These are phyloP conservation scores for Candida mattraensis DNA, from an alignment of 805 yeast genomes.

Conservation along the genomic window DNA sequence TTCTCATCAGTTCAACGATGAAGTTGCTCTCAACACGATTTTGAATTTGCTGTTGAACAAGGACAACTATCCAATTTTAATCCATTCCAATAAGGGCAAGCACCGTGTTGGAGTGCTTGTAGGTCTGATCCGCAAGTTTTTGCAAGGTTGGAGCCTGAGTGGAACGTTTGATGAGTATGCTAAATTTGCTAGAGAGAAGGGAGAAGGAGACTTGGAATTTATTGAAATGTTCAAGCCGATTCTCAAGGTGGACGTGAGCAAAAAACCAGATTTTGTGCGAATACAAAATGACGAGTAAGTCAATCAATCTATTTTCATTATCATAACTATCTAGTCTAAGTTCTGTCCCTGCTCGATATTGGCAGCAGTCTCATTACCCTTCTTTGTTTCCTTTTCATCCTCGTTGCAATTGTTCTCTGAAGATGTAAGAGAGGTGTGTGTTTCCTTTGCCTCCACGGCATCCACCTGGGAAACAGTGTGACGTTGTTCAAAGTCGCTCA, in stretches of 20 bases:
- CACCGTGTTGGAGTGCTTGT: conserved; percentile 92
- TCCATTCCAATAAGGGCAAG: conserved; percentile 97
- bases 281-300: too few species aligned
- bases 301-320: neutral
- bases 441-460: neutral
- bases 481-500: conserved; percentile 12
- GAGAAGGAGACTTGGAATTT: conserved; percentile 87
- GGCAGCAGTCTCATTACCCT: too few species aligned
- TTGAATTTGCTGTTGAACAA: conserved; percentile 56
- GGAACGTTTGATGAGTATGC: conserved; percentile 94
- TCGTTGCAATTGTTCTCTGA: too few species aligned
- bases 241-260: conserved; percentile 44
- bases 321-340: too few species aligned
- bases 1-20: conserved; percentile 61
- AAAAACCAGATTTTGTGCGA: conserved; percentile 63
- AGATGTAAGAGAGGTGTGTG: too few species aligned
- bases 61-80: conserved; percentile 80
- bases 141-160: conserved; percentile 92
- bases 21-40: conserved; percentile 55
- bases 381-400: too few species aligned
- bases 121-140: conserved; percentile 80
- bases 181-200: conserved; percentile 90
- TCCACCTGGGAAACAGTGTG: conserved; percentile 2
- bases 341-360: too few species aligned
- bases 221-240: conserved; percentile 79